Base-by-base conservation (phyloP, 768 basidiomycete genomes). In the Tubosaeta sp. region DNA sequence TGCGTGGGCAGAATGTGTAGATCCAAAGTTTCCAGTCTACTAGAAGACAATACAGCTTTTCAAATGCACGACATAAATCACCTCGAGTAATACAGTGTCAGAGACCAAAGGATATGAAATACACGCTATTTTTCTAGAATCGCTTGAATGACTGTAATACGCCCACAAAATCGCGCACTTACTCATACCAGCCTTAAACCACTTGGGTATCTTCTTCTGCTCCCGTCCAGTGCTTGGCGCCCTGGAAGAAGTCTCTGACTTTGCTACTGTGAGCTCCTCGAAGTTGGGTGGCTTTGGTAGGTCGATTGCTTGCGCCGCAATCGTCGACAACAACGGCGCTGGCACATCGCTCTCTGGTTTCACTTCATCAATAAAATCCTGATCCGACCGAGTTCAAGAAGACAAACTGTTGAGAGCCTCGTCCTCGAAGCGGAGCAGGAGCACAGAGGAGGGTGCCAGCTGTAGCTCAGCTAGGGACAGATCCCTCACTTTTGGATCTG, bases 11-110 rank as follows among this genome's bases (percentile, higher is more conserved):
- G 75, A 69, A 53, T 70, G 86, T 14, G 80, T 94, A 9, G 89
- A 97, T 68, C 70, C 75, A 25, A 62, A 62, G 19, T 94, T 97
- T 64, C 94, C 94, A 25, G 66, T 90, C 13, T 96, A 96, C 66
- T 94, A 60, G 74, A 13, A 48, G 32, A 43, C 44, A 55, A 35
- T 49, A 34, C 7, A 11, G 34, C 13, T 50, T 18, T 19, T 52
- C 35, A 22, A 12, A 34, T 12, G 50, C 46, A 57, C 47, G 46
- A 48, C 31, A 49, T 38, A 29, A 31, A 38, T 35, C 22, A 51
- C 48, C 49, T 47, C 14, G 35, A 5, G 18, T 52, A 36, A 51
- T 61, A 40, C 46, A 52, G 31, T 30, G 27, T 21, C 13, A 42
- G 21, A 21, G 6, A 30, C 24, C 8, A 29, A 11, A 43, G 18